A percentile compares a stretch with the other conserved stretches of the same genome.
These are phyloP conservation scores for Termitomyces bulborhizus DNA, from an alignment of 768 basidiomycete genomes.

Conservation along the genomic window DNA sequence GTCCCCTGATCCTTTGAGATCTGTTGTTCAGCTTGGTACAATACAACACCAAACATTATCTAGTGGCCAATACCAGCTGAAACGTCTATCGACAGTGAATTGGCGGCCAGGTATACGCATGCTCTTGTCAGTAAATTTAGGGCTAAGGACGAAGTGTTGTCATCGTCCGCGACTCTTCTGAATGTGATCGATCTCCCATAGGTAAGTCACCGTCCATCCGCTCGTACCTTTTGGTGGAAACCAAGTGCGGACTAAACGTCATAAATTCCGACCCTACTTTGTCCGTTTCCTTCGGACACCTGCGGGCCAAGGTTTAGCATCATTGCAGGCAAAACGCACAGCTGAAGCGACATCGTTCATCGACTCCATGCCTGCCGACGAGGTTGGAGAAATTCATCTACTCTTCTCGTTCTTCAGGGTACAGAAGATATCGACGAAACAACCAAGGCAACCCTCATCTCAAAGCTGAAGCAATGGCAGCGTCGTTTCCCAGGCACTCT, in stretches of 20 bases:
- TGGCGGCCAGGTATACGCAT: constrained; percentile 34
- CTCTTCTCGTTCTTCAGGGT: constrained; percentile 34
- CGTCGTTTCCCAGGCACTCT: constrained; percentile 21
- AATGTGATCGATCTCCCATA: constrained; percentile 27
- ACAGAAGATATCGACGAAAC: constrained; percentile 21
- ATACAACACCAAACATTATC: constrained; percentile 5
- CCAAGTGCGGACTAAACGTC: not conserved
- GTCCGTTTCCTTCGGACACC: constrained; percentile 27
- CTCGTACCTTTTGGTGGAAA: not conserved
- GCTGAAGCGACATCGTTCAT: constrained; percentile 18
- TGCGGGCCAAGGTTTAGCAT: constrained; percentile 25
- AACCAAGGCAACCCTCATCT: constrained; percentile 26
- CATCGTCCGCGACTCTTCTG: constrained; percentile 21
- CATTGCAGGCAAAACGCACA: constrained; percentile 30
- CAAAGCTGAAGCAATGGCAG: constrained; percentile 27
- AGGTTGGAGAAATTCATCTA: constrained; percentile 29
- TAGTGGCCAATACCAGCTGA: not conserved
- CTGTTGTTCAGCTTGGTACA: constrained; percentile 20
- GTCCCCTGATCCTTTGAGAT: no score
- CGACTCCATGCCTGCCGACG: constrained; percentile 16
- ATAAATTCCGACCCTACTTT: constrained; percentile 31
- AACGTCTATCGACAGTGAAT: constrained; percentile 16
- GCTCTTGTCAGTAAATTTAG: constrained; percentile 24
- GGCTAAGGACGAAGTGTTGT: constrained; percentile 16
- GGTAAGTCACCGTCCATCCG: constrained; percentile 19